Evolutionary conservation across 2,329 filamentous ascomycete species (phyloP), one percentile per base, ranked within the genome.

Genomic region (Aspergillus niger): DNA sequence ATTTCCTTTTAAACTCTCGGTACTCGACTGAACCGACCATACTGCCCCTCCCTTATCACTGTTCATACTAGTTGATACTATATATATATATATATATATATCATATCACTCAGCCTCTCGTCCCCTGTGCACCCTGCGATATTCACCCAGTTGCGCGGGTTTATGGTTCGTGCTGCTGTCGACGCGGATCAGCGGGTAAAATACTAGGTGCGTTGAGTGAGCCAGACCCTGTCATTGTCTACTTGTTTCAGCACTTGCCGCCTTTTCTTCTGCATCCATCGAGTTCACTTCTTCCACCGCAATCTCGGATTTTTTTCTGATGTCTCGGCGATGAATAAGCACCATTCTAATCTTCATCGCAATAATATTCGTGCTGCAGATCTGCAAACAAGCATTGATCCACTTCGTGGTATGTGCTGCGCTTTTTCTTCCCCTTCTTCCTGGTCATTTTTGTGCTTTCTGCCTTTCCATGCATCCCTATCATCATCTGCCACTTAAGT

Each of bases 321-420:
- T 70, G 68, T 64, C 60, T 69, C 63, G 66, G 65, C 67, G 64
- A 72, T 72, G 70, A 54, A 52, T 57, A 57, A 63, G 62, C 60
- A 53, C 44, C 47, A 48, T 55, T 36, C 58, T 63, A 60, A 61
- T 60, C 57, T 58, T 60, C 38, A 48, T 30, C 32, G 5, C 32
- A 50, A 52, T 47, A 62, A 43, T 47, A 62, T 57, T 59, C 51
- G 65, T 60, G 63, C 63, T 57, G 64, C 69, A 62, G 68, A 72
- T 69, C 66, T 71, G 58, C 69, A 69, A 55, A 58, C 68, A 62
- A 66, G 64, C 62, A 63, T 68, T 61, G 64, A 66, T 64, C 67
- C 59, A 62, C 62, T 63, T 55, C 43, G 53, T 58, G 70, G 73
- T 74, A 74, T 63, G 70, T 65, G 32, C 52, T 56, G 70, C 64